phyloP scores from a whole-genome alignment of 1,139 yeast species.

The Candida dubliniensis region DNA sequence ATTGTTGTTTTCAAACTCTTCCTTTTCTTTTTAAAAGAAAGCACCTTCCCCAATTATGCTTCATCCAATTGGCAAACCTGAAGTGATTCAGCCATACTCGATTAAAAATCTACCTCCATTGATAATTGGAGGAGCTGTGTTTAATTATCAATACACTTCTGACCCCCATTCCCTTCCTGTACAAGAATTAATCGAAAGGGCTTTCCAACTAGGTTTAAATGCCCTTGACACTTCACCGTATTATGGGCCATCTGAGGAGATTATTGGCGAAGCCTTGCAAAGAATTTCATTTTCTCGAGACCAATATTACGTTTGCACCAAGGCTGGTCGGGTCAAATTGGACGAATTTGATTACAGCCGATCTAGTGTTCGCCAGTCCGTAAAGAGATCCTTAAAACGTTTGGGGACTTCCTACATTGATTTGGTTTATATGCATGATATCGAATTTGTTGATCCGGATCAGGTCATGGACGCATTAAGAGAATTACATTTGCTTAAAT shows the following conservation, averaged over 20 bases:
- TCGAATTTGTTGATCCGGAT: slow-evolving; percentile 68
- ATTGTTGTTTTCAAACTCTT: too few relatives aligned
- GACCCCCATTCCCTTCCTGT: slow-evolving; percentile 63
- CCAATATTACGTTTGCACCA: slow-evolving; percentile 72
- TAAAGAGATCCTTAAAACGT: slow-evolving; percentile 63
- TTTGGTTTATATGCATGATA: slow-evolving; percentile 82
- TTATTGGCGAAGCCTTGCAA: slow-evolving; percentile 67
- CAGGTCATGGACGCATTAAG: slow-evolving; percentile 62
- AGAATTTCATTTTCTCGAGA: slow-evolving; percentile 54
- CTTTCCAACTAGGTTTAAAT: slow-evolving; percentile 65
- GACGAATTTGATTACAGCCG: slow-evolving; percentile 76
- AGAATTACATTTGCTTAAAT: slow-evolving; percentile 58
- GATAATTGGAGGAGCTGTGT: slow-evolving; percentile 82
- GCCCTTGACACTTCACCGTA: slow-evolving; percentile 92
- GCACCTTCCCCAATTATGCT: neutral
- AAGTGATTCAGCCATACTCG: slow-evolving; percentile 22
- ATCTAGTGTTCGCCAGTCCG: slow-evolving; percentile 58
- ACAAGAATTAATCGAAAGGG: slow-evolving; percentile 54
- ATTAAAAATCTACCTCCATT: slow-evolving; percentile 53
- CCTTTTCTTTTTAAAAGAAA: neutral
- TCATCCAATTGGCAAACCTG: slow-evolving; percentile 19
- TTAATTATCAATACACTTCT: slow-evolving; percentile 73
- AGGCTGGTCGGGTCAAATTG: slow-evolving; percentile 74
- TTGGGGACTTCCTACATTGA: slow-evolving; percentile 70
- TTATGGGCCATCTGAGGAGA: slow-evolving; percentile 83